Base-by-base conservation (phyloP, 495 filamentous ascomycete genomes). In the Aspergillus ellipticus region DNA sequence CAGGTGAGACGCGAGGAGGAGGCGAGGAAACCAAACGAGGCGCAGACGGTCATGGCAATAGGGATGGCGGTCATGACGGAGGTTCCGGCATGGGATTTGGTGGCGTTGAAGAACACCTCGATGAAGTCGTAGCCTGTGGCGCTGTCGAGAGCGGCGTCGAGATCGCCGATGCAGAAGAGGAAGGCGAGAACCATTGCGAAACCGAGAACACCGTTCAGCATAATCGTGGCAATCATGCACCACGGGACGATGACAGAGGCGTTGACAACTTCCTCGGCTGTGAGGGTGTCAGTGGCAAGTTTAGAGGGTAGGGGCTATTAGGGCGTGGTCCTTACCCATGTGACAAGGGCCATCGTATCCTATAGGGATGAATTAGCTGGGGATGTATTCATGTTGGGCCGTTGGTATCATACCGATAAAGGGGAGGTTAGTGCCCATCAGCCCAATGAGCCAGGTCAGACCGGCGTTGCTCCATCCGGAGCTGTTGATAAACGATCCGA, bases 401-500 rank as follows among this genome's bases (percentile, higher is more conserved):
- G n/a, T n/a, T n/a, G 20, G 19, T 26, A 21, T 28, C 46, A 52
- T 19, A 45, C 42, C 33, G 26, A 35, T 54, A 42, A 35, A 51
- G 1, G 49, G 33, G 16, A 51, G 33, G 17, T 37, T 51, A 8
- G 49, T 35, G 20, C 29, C 33, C 49, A 37, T 37, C 7, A 37
- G 28, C 2, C 49, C 49, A 20, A 51, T 22, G 13, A 51, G 31
- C 64, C 67, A 76, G 15, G 67, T 66, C 0, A 74, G 41, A 1
- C 70, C 73, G 37, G 67, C 33, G 45, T 49, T 72, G 9, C 72
- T 69, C 69, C 69, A 78, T 9, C 71, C 70, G 4, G 69, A 65
- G 7, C 31, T 50, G 41, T 76, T 75, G n/a, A 63, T 59, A 7
- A 68, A 68, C 16, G 62, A 60, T 28, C 20, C 52, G 10, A 74